Conservation (phyloP, 1,139 yeast genomes). For the Saccharomyces pastorianus region DNA sequence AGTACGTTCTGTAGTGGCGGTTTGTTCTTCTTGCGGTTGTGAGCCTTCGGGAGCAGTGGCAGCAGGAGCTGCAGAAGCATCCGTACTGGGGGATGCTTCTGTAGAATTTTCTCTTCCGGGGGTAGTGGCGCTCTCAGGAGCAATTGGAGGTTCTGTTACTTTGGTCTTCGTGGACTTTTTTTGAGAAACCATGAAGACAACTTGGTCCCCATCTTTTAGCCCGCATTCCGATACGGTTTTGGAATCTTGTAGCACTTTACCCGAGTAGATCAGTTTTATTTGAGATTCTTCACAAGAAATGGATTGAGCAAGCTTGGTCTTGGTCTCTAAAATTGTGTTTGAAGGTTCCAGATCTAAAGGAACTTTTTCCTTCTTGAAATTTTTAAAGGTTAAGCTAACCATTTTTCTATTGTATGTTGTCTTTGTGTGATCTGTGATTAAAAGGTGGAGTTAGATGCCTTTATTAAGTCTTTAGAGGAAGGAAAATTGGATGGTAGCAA, state of each 20-base stretch:
- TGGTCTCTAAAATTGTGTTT: conserved; percentile 62
- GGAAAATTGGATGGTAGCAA: background rate
- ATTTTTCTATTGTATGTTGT: conserved; percentile 5
- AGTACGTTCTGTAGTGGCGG: conserved; percentile 23
- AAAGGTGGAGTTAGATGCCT: background rate
- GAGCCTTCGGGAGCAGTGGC: conserved; percentile 16
- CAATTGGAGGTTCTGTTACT: conserved; percentile 23
- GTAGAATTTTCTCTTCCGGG: conserved; percentile 25
- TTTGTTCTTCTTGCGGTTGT: background rate
- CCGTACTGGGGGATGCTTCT: conserved; percentile 20
- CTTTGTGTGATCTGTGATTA: background rate
- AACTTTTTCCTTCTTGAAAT: conserved; percentile 85
- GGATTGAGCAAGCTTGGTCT: conserved; percentile 61
- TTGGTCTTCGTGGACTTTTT: conserved; percentile 23
- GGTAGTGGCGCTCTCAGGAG: conserved; percentile 15
- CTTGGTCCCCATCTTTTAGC: conserved; percentile 82
- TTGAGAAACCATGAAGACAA: conserved; percentile 78
- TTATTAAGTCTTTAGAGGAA: background rate
- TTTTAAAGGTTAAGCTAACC: conserved; percentile 83
- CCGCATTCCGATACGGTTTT: conserved; percentile 65
- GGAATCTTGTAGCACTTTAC: conserved; percentile 78
- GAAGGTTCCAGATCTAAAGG: conserved; percentile 66
- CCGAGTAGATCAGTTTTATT: conserved; percentile 84
- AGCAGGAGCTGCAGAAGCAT: conserved; percentile 27
- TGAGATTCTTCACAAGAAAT: conserved; percentile 66